Percentiles rank a stretch among this genome's conserved stretches.
These are phyloP conservation scores for Pezicula neosporulosa DNA, from an alignment of 2,329 filamentous ascomycete species.

Conservation along the genomic window DNA sequence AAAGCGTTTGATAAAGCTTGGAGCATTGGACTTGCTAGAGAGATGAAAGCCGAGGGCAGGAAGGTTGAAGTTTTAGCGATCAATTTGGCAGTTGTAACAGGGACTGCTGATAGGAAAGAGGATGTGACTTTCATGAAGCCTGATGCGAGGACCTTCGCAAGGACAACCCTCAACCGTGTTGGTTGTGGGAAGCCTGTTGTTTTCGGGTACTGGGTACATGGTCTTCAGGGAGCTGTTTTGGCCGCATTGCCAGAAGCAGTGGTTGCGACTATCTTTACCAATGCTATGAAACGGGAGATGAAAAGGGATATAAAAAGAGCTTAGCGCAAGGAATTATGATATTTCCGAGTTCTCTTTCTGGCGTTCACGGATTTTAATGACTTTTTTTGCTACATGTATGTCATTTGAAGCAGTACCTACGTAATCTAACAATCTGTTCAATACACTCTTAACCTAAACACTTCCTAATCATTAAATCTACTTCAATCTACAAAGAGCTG, in stretches of 20 bases:
- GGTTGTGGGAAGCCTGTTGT: slow-evolving; percentile 27
- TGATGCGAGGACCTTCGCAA: slow-evolving; percentile 25
- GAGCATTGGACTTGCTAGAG: slow-evolving; percentile 35
- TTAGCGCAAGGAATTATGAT: too few relatives aligned
- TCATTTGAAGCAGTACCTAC: too few relatives aligned
- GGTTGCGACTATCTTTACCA: slow-evolving; percentile 2
- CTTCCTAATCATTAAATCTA: too few relatives aligned
- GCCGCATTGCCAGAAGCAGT: slow-evolving; percentile 1
- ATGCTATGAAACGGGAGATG: slow-evolving; percentile 7
- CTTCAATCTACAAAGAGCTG: too few relatives aligned
- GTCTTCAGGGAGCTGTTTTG: slow-evolving; percentile 1
- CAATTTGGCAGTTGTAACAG: slow-evolving; percentile 28
- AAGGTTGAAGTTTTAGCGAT: slow-evolving; percentile 36
- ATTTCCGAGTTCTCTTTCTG: too few relatives aligned
- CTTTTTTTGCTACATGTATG: too few relatives aligned
- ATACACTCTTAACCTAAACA: too few relatives aligned
- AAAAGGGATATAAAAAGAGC: slow-evolving; percentile 5
- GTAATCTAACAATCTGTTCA: too few relatives aligned
- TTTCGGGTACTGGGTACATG: slow-evolving; percentile 9
- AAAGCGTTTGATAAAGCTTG: slow-evolving; percentile 44
- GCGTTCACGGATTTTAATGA: too few relatives aligned
- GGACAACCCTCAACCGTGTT: slow-evolving; percentile 28
- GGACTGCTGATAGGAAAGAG: slow-evolving; percentile 19
- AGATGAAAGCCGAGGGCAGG: slow-evolving; percentile 34
- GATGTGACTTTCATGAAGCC: slow-evolving; percentile 26